Conservation (phyloP, 495 filamentous ascomycete species). For the Trichodelitschia bisporula region DNA sequence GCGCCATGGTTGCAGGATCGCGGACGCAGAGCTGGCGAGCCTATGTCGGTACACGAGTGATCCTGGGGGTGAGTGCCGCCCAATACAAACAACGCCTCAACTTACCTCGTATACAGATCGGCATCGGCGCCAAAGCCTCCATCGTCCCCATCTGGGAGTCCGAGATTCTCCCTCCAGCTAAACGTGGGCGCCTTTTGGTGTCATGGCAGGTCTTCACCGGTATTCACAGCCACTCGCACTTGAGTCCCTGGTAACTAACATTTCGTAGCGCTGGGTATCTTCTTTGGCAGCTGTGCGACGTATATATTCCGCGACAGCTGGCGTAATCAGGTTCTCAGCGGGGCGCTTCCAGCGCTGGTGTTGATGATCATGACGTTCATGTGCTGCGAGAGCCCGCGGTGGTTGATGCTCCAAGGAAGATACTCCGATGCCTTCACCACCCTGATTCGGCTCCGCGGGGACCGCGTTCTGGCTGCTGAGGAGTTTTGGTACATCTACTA, state of each 20-base stretch:
- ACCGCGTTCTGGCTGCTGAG: too few relatives aligned
- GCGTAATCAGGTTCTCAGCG: slow-evolving; percentile 38
- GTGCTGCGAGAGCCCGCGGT: slow-evolving; percentile 38
- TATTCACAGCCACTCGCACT: too few relatives aligned
- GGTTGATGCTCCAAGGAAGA: slow-evolving; percentile 35
- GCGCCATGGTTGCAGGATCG: too few relatives aligned
- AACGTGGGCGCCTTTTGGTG: slow-evolving; percentile 40
- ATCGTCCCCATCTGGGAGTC: slow-evolving; percentile 39
- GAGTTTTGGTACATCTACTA: too few relatives aligned
- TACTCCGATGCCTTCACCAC: slow-evolving; percentile 31
- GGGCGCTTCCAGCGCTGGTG: slow-evolving; percentile 47
- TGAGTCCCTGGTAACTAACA: too few relatives aligned
- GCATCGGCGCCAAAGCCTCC: slow-evolving; percentile 34
- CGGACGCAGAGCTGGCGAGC: too few relatives aligned
- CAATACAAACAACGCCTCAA: too few relatives aligned
- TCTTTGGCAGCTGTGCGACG: slow-evolving; percentile 29
- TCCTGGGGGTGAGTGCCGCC: too few relatives aligned
- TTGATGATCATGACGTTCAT: slow-evolving; percentile 35
- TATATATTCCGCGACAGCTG: slow-evolving; percentile 17
- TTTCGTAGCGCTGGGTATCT: slow-evolving; percentile 36
- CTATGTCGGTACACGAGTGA: too few relatives aligned
- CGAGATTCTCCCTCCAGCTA: slow-evolving; percentile 31
- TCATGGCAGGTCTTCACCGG: slow-evolving; percentile 26
- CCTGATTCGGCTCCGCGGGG: slow-evolving; percentile 32
- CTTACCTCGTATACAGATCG: too few relatives aligned